Percentiles rank a stretch among this genome's conserved stretches.
phyloP scores from a whole-genome alignment of 192 early-diverging fungal species.

The Umbelopsis sp. region DNA sequence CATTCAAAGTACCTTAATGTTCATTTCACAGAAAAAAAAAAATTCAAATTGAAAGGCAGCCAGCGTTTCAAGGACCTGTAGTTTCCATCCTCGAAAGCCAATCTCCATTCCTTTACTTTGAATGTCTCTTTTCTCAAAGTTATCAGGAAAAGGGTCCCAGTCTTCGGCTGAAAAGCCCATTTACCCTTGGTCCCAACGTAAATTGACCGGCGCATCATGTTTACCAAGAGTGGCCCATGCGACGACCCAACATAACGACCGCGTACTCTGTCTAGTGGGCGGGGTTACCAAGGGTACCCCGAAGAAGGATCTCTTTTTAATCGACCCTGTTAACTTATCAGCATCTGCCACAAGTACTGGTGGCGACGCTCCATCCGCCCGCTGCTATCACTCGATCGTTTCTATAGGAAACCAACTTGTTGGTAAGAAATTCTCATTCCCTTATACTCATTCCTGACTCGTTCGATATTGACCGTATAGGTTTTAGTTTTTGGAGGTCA shows the following conservation, averaged over 20 bases:
- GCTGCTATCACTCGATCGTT: constrained; percentile 44
- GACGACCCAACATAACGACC: constrained; percentile 17
- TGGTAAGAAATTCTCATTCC: constrained; percentile 25
- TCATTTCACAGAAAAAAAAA: constrained; percentile 14
- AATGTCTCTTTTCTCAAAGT: constrained; percentile 38
- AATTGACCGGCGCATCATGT: constrained; percentile 21
- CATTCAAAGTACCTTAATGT: neutral
- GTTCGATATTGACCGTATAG: neutral
- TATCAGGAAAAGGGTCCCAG: constrained; percentile 23
- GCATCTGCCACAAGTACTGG: neutral
- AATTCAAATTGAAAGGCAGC: constrained; percentile 5
- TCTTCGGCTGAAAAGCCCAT: constrained; percentile 20
- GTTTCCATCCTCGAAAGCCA: neutral
- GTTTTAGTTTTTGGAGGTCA: constrained; percentile 32
- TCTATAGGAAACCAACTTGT: constrained; percentile 44
- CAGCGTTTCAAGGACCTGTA: neutral
- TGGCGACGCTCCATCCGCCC: constrained; percentile 39
- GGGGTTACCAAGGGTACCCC: constrained; percentile 29
- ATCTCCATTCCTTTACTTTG: neutral
- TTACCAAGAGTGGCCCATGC: constrained; percentile 33
- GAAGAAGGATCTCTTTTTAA: constrained; percentile 29
- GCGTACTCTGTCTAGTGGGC: constrained; percentile 23
- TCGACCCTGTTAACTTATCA: constrained; percentile 24
- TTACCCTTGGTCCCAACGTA: constrained; percentile 37
- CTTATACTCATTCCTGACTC: neutral